Conservation (phyloP, 2,329 filamentous ascomycete species). For the Ophiostoma australiae region DNA sequence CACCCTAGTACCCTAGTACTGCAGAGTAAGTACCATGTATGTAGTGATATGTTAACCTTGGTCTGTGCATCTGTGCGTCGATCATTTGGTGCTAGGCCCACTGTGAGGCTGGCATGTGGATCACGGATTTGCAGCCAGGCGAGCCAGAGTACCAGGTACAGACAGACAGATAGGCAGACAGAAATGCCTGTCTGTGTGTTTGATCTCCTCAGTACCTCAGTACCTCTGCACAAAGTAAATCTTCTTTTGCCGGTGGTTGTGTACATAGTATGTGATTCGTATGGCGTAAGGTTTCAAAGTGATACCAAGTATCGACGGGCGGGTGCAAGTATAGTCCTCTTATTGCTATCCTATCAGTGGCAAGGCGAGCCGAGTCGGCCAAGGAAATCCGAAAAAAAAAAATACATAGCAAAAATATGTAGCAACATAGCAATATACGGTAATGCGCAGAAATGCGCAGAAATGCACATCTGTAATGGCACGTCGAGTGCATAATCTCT, state of each 20-base stretch:
- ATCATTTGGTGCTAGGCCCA: neutral
- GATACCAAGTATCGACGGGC: neutral
- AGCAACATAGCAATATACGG: neutral
- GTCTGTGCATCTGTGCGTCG: slow-evolving; percentile 9
- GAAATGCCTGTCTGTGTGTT: neutral
- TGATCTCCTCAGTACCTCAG: neutral
- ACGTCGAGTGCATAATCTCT: slow-evolving; percentile 14
- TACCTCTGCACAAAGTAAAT: neutral
- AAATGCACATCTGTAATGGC: slow-evolving; percentile 3
- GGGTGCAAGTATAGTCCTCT: neutral
- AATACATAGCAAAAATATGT: too few species aligned
- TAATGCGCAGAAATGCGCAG: neutral
- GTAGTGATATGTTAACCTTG: neutral
- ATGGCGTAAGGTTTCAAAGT: neutral
- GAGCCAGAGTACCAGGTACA: slow-evolving; percentile 3
- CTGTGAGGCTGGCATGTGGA: slow-evolving; percentile 15
- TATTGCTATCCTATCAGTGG: neutral
- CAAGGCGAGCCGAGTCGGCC: neutral
- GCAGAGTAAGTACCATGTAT: too few species aligned
- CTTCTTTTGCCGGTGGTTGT: neutral
- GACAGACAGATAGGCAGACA: neutral
- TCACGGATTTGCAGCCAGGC: slow-evolving; percentile 4
- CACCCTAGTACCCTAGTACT: too few species aligned
- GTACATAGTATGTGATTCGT: neutral
- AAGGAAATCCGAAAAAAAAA: neutral